A percentile compares a stretch with the other conserved stretches of the same genome.
phyloP scores from a whole-genome alignment of 2,329 filamentous ascomycete species.

The Paracamarosporium sp. region DNA sequence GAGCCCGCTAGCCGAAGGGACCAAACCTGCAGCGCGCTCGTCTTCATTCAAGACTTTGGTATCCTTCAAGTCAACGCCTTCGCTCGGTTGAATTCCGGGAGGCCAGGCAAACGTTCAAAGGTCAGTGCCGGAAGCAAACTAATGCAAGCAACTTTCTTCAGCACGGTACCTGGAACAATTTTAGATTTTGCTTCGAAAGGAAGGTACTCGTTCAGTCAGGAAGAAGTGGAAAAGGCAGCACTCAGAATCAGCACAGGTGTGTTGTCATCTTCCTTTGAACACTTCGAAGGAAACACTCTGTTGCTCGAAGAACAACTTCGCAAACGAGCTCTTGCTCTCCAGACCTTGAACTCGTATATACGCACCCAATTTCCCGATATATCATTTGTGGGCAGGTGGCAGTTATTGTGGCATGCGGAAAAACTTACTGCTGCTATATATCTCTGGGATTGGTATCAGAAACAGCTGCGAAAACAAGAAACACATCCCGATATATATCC shows the following conservation, averaged over 20 bases:
- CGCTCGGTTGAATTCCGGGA: slow-evolving; percentile 65
- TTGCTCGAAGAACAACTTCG: slow-evolving; percentile 83
- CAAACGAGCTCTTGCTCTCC: slow-evolving; percentile 74
- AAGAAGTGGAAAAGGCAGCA: slow-evolving; percentile 79
- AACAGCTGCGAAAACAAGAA: slow-evolving; percentile 71
- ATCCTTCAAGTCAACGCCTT: slow-evolving; percentile 62
- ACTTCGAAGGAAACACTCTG: slow-evolving; percentile 74
- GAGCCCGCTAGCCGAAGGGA: slow-evolving; percentile 54
- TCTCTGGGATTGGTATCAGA: slow-evolving; percentile 83
- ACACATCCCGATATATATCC: slow-evolving; percentile 64
- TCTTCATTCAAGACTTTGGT: slow-evolving; percentile 65
- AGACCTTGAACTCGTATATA: slow-evolving; percentile 76
- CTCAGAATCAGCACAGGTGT: slow-evolving; percentile 82
- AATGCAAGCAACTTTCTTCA: slow-evolving; percentile 94
- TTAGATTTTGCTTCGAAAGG: slow-evolving; percentile 78
- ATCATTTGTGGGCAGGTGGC: slow-evolving; percentile 75
- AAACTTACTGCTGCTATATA: slow-evolving; percentile 81
- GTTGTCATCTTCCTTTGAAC: slow-evolving; percentile 75
- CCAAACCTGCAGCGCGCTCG: slow-evolving; percentile 50
- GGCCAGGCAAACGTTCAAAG: slow-evolving; percentile 47
- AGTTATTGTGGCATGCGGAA: slow-evolving; percentile 86
- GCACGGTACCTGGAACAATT: slow-evolving; percentile 81
- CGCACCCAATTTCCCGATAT: slow-evolving; percentile 69
- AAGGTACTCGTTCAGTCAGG: slow-evolving; percentile 69
- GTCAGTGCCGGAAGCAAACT: slow-evolving; percentile 88